A percentile compares a stretch with the other conserved stretches of the same genome.
Evolutionary conservation across 2,329 filamentous ascomycete genomes (phyloP).

Genomic region (Colletotrichum destructivum): DNA sequence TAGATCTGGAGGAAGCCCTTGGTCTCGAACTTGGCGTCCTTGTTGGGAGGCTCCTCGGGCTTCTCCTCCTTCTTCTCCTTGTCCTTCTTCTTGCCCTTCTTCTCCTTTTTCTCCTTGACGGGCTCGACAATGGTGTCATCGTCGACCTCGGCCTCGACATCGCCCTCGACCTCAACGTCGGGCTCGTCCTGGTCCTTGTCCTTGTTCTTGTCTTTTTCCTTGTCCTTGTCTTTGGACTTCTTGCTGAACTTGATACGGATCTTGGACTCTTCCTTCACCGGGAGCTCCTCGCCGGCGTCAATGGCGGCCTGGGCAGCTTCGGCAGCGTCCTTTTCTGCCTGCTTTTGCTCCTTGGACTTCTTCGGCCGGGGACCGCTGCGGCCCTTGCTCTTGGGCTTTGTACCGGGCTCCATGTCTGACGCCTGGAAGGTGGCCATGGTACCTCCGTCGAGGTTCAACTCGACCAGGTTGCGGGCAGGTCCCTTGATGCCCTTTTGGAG

Average conservation of each 20-base stretch:
- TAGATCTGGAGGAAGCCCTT: conserved; percentile 98
- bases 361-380: conserved; percentile 80
- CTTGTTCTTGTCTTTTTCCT: conserved; percentile 58
- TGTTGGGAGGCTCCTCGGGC: conserved; percentile 65
- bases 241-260: conserved; percentile 76
- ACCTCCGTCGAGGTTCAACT: conserved; percentile 87
- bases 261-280: conserved; percentile 71
- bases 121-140: conserved; percentile 54
- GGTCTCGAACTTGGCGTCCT: conserved; percentile 81
- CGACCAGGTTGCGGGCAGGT: conserved; percentile 74
- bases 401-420: conserved; percentile 66
- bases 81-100: conserved; percentile 62
- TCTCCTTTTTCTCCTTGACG: conserved; percentile 61
- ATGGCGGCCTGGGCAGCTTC: conserved; percentile 89
- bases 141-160: conserved; percentile 48
- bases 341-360: conserved; percentile 91
- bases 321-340: conserved; percentile 85
- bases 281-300: conserved; percentile 83
- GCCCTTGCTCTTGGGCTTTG: conserved; percentile 65
- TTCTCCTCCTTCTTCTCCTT: conserved; percentile 62
- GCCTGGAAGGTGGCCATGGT: conserved; percentile 88
- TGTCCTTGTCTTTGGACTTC: conserved; percentile 61
- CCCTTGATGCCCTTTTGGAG: conserved; percentile 90
- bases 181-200: conserved; percentile 51
- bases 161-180: conserved; percentile 56